Evolutionary conservation across 257 asterid genomes (phyloP), one percentile per base, ranked within the genome.

Genomic region (Oldenlandia corymbosa): DNA sequence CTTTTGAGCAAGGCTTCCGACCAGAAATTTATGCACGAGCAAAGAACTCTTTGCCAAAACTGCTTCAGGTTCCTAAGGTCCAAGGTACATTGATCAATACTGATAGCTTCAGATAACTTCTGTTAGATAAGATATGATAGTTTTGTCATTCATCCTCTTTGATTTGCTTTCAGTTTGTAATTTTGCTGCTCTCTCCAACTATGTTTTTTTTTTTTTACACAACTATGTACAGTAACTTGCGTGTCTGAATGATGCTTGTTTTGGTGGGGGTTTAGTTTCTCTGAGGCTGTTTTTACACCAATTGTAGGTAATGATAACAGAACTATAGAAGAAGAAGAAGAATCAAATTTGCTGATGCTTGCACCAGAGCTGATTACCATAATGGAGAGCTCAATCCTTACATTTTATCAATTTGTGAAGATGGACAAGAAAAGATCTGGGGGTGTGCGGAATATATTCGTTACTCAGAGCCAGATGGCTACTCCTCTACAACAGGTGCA

Each of bases 61-160:
- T 92, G 71, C 95, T 92, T 55, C 99, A 89, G 78, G 91, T 85
- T 76, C 97, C 99, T 45, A 87, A 87, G 73, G 73, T 92, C 70
- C 81, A 84, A 87, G 96, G 99, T 89, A 84, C 17, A 16, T 18
- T 2, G 21, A 16, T 28, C 30, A 28, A 28, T 9, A n/a, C 14
- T 0, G 26, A n/a, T 36, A 36, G 34, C 46, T 47, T 62, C 12
- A 58, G 47, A 14, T 31, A 7, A 31, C 58, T 28, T 5, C 32
- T 20, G 42, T 32, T 52, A 16, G 24, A 23, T 45, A 2, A 43
- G 30, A 20, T 56, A 12, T 12, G 14, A 20, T 46, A 8, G 39
- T 7, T 20, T 32, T 17, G 1, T 2, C 2, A 18, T 23, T 42
- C 18, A 43, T 54, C 4, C 20, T 45, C 11, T 20, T 18, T 5